A percentile compares a stretch with the other conserved stretches of the same genome.
These are phyloP conservation scores for Holtermannia corniformis DNA, from an alignment of 768 basidiomycete species.

Conservation along the genomic window DNA sequence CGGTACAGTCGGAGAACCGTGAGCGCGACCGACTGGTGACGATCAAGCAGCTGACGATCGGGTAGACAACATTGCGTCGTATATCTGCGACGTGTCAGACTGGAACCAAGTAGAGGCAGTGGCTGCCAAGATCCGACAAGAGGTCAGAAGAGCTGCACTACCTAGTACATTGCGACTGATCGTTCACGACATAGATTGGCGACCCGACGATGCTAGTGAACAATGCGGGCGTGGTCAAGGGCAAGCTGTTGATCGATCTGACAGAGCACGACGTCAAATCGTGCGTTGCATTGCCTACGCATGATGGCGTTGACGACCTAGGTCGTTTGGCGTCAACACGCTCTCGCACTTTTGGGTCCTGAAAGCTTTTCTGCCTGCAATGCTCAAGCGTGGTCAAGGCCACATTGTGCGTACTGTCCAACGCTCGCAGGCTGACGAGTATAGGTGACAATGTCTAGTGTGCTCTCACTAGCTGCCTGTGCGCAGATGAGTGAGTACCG, in stretches of 20 bases:
- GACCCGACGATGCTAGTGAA: conserved; percentile 84
- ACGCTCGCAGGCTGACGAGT: conserved; percentile 48
- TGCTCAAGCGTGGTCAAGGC: conserved; percentile 66
- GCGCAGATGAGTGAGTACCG: conserved; percentile 62
- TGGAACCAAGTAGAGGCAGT: conserved; percentile 73
- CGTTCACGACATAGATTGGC: conserved; percentile 75
- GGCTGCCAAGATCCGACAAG: conserved; percentile 62
- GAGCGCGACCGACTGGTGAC: background rate
- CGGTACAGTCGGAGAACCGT: conserved; percentile 47
- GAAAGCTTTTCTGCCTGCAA: conserved; percentile 82
- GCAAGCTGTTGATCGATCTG: conserved; percentile 74
- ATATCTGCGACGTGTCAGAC: conserved; percentile 84
- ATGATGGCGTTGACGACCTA: conserved; percentile 38
- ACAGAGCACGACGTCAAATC: conserved; percentile 65
- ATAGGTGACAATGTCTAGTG: conserved; percentile 62
- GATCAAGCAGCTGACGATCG: background rate
- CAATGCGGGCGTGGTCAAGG: conserved; percentile 90
- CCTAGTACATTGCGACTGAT: background rate
- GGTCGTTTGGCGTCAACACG: conserved; percentile 83
- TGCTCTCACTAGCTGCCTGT: conserved; percentile 59
- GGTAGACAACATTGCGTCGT: conserved; percentile 68
- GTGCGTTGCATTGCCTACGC: conserved; percentile 45
- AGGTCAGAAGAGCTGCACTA: conserved; percentile 47
- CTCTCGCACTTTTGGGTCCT: conserved; percentile 84
- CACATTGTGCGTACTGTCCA: conserved; percentile 54